Percentiles rank a stretch among this genome's conserved stretches.
phyloP scores from a whole-genome alignment of 2,329 filamentous ascomycete species.

The Hirsutella rhossiliensis region DNA sequence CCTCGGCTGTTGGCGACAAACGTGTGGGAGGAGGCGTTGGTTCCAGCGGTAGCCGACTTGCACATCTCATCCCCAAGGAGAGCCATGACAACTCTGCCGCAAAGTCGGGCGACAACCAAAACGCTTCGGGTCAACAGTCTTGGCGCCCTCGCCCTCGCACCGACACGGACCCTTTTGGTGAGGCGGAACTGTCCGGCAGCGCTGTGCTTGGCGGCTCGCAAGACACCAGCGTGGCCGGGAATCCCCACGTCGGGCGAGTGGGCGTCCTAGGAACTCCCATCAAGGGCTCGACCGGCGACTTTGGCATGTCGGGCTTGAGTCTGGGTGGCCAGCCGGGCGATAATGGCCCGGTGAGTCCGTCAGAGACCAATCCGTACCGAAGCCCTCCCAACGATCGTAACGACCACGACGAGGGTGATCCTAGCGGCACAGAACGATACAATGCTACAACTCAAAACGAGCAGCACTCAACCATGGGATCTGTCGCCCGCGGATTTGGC shows the following conservation, averaged over 20 bases:
- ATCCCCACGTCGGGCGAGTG: constrained; percentile 18
- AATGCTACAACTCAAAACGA: constrained; percentile 30
- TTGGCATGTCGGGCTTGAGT: constrained; percentile 50
- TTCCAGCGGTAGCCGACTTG: constrained; percentile 76
- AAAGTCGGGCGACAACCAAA: constrained; percentile 37
- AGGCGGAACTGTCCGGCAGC: constrained; percentile 52
- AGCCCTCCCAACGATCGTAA: constrained; percentile 73
- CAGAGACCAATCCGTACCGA: constrained; percentile 91
- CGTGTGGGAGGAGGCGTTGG: constrained; percentile 59
- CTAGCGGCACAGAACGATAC: constrained; percentile 32
- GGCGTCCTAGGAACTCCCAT: constrained; percentile 40
- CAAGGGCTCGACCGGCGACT: constrained; percentile 43
- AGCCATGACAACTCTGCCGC: constrained; percentile 50
- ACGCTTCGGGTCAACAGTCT: constrained; percentile 26
- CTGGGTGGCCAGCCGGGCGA: constrained; percentile 44
- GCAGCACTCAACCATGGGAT: constrained; percentile 38
- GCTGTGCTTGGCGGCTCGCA: constrained; percentile 65
- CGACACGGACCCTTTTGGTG: constrained; percentile 68
- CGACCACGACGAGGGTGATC: constrained; percentile 49
- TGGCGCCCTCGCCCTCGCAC: constrained; percentile 53
- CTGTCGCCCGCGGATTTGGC: constrained; percentile 38
- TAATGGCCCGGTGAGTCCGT: constrained; percentile 74
- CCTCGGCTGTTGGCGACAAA: constrained; percentile 55
- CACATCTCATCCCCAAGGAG: constrained; percentile 72
- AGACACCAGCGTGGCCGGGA: constrained; percentile 42